phyloP scores from a whole-genome alignment of 2,329 filamentous ascomycete genomes.

The Ascochyta pisi region DNA sequence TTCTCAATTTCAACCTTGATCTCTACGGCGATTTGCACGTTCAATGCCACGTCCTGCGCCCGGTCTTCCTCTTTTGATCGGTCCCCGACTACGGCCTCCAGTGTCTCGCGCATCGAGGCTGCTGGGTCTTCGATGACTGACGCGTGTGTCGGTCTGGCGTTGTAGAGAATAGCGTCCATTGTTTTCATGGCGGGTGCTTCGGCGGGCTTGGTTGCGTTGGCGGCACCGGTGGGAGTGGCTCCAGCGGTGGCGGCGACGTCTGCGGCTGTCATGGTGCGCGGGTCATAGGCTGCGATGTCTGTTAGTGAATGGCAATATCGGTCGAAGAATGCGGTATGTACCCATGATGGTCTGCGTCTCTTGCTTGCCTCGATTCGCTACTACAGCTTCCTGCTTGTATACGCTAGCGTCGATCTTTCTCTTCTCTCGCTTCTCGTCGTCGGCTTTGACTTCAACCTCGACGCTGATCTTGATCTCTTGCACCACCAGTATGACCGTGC shows the following conservation, averaged over 20 bases:
- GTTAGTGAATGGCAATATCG: background rate
- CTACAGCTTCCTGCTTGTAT: slow-evolving; percentile 10
- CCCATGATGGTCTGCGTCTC: slow-evolving; percentile 8
- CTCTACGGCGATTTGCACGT: slow-evolving; percentile 3
- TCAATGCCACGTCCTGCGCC: background rate
- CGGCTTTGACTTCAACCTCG: background rate
- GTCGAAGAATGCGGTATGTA: background rate
- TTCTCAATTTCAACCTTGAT: slow-evolving; percentile 8
- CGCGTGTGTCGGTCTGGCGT: slow-evolving; percentile 7
- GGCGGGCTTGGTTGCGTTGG: background rate
- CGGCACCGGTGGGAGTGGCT: background rate
- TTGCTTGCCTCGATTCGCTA: slow-evolving; percentile 9
- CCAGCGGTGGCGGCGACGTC: background rate
- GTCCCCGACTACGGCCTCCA: background rate
- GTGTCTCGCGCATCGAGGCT: background rate
- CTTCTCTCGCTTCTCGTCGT: background rate
- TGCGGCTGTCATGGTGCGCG: slow-evolving; percentile 4
- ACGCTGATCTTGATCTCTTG: background rate
- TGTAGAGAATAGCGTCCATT: slow-evolving; percentile 1
- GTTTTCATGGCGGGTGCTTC: background rate
- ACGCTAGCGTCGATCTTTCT: background rate
- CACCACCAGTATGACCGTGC: slow-evolving; percentile 5
- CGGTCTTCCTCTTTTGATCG: background rate
- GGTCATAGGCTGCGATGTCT: background rate
- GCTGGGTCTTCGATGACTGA: slow-evolving; percentile 1